These are phyloP conservation scores for Herpomyces periplanetae DNA, from an alignment of 2,329 filamentous ascomycete species.

Conservation along the genomic window DNA sequence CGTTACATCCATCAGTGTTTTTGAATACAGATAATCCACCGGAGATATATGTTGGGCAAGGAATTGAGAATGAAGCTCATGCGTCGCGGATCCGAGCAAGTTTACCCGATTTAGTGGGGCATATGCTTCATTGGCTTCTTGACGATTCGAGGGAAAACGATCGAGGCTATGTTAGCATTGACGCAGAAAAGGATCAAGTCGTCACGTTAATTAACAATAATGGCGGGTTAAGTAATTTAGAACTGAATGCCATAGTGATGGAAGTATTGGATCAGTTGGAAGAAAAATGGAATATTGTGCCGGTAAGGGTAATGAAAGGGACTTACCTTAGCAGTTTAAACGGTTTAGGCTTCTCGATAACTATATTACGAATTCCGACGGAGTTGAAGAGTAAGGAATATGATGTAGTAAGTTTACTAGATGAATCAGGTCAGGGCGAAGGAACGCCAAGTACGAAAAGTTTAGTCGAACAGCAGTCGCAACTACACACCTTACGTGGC, in stretches of 20 bases:
- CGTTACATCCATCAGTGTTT: conserved; percentile 13
- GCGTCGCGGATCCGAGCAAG: conserved; percentile 12
- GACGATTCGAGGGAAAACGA: conserved; percentile 20
- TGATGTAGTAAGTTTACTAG: too few relatives aligned
- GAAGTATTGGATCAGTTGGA: conserved; percentile 21
- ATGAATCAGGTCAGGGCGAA: too few relatives aligned
- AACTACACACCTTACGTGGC: too few relatives aligned
- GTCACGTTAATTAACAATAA: conserved; percentile 36
- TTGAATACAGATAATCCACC: conserved; percentile 15
- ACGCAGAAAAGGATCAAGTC: conserved; percentile 18
- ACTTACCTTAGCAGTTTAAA: conserved; percentile 34
- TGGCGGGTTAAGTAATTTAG: conserved; percentile 27
- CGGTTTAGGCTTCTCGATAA: conserved; percentile 27
- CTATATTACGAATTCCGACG: too few relatives aligned
- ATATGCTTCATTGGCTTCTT: conserved; percentile 23
- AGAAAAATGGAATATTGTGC: conserved; percentile 17
- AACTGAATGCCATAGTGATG: conserved; percentile 28
- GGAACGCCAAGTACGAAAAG: too few relatives aligned
- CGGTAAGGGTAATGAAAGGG: conserved; percentile 18
- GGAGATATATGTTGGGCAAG: conserved; percentile 29
- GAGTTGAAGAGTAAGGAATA: too few relatives aligned
- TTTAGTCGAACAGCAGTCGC: too few relatives aligned
- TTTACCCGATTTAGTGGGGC: conserved; percentile 11
- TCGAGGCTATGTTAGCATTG: conserved; percentile 19
- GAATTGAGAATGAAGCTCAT: conserved; percentile 28